These are phyloP conservation scores for Posidonia oceanica DNA, from an alignment of 116 monocot genomes.

Conservation along the genomic window DNA sequence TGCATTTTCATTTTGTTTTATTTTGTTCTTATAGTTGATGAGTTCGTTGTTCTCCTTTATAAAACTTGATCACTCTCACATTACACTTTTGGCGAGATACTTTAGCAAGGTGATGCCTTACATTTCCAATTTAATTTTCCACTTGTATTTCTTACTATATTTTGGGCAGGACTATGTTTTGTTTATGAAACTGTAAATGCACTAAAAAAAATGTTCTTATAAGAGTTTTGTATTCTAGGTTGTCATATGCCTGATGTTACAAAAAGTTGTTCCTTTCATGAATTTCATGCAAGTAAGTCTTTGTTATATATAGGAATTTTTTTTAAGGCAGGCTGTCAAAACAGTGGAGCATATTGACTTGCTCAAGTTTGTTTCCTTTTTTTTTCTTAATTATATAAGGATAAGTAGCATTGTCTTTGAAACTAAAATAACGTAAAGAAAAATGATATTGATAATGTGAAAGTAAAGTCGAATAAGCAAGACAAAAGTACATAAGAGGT, in stretches of 20 bases:
- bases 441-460: too few species aligned
- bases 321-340: neutral
- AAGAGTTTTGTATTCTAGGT: conserved; percentile 31
- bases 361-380: too few species aligned
- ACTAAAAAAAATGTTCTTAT: too few species aligned
- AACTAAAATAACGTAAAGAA: too few species aligned
- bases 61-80: conserved; percentile 54
- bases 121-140: too few species aligned
- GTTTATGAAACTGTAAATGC: too few species aligned
- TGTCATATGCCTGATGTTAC: conserved; percentile 54
- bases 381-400: too few species aligned
- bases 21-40: conserved; percentile 35
- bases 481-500: too few species aligned
- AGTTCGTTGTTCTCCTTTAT: conserved; percentile 73
- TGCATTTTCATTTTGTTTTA: too few species aligned
- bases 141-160: neutral
- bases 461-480: too few species aligned
- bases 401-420: too few species aligned
- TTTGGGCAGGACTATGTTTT: neutral
- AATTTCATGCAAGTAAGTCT: conserved; percentile 63
- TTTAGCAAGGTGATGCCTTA: conserved; percentile 60
- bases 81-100: conserved; percentile 67
- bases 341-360: too few species aligned
- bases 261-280: conserved; percentile 18
- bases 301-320: neutral